These are phyloP conservation scores for Colletotrichum echinochloae DNA, from an alignment of 2,329 filamentous ascomycete species.

Conservation along the genomic window DNA sequence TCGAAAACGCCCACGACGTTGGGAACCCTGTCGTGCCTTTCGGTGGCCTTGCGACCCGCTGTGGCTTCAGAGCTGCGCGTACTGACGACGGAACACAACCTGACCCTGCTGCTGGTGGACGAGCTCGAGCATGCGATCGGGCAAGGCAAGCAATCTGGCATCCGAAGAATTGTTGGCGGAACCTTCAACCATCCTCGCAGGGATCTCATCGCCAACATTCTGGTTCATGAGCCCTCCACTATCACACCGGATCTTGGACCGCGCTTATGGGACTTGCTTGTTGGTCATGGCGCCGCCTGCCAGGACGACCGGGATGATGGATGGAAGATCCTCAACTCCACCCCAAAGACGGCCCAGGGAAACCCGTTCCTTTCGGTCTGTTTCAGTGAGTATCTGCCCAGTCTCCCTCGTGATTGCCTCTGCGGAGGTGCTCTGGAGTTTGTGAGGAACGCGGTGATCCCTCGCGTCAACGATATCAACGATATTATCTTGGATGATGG, in stretches of 20 bases:
- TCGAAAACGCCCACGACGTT: constrained; percentile 72
- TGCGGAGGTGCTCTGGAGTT: constrained; percentile 73
- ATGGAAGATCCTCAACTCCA: constrained; percentile 74
- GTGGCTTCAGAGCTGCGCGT: constrained; percentile 64
- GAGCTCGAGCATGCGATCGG: constrained; percentile 71
- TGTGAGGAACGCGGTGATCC: constrained; percentile 64
- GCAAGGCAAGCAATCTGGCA: constrained; percentile 55
- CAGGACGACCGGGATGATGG: constrained; percentile 72
- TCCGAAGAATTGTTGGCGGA: constrained; percentile 60
- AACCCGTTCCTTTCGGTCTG: constrained; percentile 69
- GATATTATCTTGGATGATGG: constrained; percentile 64
- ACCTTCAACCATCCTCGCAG: constrained; percentile 64
- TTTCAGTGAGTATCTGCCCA: constrained; percentile 67
- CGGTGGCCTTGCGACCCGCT: constrained; percentile 59
- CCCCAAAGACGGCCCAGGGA: constrained; percentile 58
- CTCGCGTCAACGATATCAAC: constrained; percentile 58
- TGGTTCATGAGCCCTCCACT: constrained; percentile 70
- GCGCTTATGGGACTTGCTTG: constrained; percentile 78
- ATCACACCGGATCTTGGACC: constrained; percentile 72
- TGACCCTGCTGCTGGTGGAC: constrained; percentile 71
- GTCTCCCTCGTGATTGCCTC: constrained; percentile 67
- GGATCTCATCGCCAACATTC: constrained; percentile 68
- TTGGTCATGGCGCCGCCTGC: constrained; percentile 72
- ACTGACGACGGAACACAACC: constrained; percentile 70
- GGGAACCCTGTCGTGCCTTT: constrained; percentile 78